Evolutionary conservation across 305 asterid genomes (phyloP).

Genomic region (Fraxinus paxiana): DNA sequence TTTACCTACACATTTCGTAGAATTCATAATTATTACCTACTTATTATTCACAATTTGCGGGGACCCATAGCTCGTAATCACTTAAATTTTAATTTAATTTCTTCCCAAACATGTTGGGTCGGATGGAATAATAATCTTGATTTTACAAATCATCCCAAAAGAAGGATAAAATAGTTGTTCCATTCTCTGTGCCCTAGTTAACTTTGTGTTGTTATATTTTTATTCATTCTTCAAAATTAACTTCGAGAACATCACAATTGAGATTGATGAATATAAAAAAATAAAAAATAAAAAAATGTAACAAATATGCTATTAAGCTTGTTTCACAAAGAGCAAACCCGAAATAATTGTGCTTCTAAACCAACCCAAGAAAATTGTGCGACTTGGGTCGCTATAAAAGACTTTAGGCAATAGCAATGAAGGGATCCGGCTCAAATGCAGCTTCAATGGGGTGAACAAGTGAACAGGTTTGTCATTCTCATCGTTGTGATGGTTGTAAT

Average conservation of each 20-base stretch:
- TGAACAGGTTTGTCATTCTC: background rate
- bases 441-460: background rate
- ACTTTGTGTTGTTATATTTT: background rate
- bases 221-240: too few species aligned
- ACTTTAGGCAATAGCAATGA: background rate
- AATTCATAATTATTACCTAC: background rate
- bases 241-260: background rate
- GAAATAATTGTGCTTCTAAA: background rate
- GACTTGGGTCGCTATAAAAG: background rate
- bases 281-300: too few species aligned
- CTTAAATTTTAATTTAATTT: too few species aligned
- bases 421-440: background rate
- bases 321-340: background rate
- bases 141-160: background rate
- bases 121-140: background rate
- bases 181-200: background rate
- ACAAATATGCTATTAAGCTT: background rate
- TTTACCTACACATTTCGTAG: background rate
- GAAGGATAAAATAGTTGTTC: background rate
- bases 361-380: background rate
- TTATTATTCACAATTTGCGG: background rate
- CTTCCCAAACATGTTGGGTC: background rate
- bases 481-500: background rate
- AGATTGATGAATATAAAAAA: background rate
- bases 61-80: background rate